Evolutionary conservation across 2,329 filamentous ascomycete genomes (phyloP).

Genomic region (Karstenula rhodostoma): DNA sequence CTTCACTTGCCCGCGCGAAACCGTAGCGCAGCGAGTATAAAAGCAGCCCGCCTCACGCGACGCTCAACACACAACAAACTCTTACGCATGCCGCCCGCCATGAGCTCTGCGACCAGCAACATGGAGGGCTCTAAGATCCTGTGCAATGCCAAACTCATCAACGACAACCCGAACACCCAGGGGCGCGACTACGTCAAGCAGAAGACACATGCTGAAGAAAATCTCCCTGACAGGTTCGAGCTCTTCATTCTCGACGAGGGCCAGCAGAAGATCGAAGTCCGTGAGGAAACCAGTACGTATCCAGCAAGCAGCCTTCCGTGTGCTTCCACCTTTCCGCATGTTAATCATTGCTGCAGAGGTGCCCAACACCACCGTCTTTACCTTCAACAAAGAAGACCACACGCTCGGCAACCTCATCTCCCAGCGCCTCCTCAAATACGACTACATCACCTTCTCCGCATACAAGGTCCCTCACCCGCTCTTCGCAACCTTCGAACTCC

Average conservation of each 20-base stretch:
- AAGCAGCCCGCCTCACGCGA: not conserved
- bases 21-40: not conserved
- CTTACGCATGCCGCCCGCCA: not conserved
- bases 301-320: constrained; percentile 8
- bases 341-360: constrained; percentile 63
- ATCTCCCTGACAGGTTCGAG: constrained; percentile 74
- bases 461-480: constrained; percentile 73
- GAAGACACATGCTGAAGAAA: constrained; percentile 28
- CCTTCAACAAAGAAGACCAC: constrained; percentile 96
- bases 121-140: constrained; percentile 17
- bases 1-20: not conserved
- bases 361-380: constrained; percentile 93
- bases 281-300: constrained; percentile 83
- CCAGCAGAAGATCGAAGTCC: constrained; percentile 93
- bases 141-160: constrained; percentile 18
- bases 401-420: constrained; percentile 91
- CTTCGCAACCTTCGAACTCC: constrained; percentile 68
- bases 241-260: constrained; percentile 86
- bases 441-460: constrained; percentile 86
- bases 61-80: constrained; percentile 2
- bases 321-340: constrained; percentile 9
- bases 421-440: constrained; percentile 83
- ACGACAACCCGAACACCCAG: constrained; percentile 18
- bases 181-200: constrained; percentile 15
- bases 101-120: not conserved